These are phyloP conservation scores for Talaromyces sp. DNA, from an alignment of 2,329 filamentous ascomycete genomes.

Conservation along the genomic window DNA sequence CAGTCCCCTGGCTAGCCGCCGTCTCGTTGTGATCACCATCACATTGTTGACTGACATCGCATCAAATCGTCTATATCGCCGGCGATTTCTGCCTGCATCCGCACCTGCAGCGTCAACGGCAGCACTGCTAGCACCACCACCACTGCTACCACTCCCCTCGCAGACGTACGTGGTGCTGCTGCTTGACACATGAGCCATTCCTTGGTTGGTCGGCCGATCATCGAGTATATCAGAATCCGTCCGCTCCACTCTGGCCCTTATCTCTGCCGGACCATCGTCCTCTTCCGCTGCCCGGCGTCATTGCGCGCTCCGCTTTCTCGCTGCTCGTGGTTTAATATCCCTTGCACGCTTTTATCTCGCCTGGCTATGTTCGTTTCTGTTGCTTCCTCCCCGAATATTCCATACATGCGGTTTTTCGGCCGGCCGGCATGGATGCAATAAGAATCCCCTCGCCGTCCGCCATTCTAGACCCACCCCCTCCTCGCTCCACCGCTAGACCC, in stretches of 20 bases:
- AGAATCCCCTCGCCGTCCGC: constrained; percentile 56
- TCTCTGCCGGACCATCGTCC: not conserved
- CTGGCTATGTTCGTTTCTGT: constrained; percentile 8
- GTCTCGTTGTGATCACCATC: too few species aligned
- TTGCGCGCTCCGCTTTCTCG: not conserved
- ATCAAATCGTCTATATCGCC: not conserved
- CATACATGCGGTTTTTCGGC: constrained; percentile 2
- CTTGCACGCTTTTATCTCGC: constrained; percentile 11
- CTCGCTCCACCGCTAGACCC: constrained; percentile 16
- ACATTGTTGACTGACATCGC: too few species aligned
- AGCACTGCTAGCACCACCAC: not conserved
- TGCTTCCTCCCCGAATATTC: constrained; percentile 3
- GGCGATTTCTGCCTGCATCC: not conserved
- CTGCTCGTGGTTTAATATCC: constrained; percentile 7
- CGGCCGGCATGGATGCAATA: constrained; percentile 50
- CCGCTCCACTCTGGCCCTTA: not conserved
- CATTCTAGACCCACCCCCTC: constrained; percentile 38
- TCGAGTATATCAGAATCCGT: not conserved
- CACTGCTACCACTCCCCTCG: not conserved
- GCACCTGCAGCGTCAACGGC: not conserved
- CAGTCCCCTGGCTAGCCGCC: too few species aligned
- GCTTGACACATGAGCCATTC: not conserved
- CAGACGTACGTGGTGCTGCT: not conserved
- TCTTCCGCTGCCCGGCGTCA: not conserved
- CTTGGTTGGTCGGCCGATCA: not conserved